Percentiles rank a stretch among this genome's conserved stretches.
Evolutionary conservation across 2,329 filamentous ascomycete species (phyloP).

Genomic region (Pseudomassariella vexata): DNA sequence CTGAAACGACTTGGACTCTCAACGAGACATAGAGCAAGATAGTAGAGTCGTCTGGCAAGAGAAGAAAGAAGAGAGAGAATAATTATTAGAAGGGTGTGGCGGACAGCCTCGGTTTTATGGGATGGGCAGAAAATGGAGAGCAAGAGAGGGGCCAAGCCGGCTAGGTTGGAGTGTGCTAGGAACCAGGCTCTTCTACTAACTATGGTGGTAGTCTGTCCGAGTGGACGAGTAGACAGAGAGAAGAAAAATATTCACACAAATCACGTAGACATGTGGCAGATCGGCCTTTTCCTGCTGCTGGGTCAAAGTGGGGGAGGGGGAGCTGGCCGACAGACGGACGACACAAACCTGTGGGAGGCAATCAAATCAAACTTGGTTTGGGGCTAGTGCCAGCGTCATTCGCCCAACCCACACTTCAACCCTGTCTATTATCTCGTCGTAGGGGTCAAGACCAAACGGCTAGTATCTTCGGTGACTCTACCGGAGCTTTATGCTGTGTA

Average conservation of each 20-base stretch:
- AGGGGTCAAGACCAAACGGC: slow-evolving; percentile 9
- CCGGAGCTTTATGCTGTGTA: slow-evolving; percentile 16
- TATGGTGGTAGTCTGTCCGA: no score
- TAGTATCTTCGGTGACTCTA: slow-evolving; percentile 24
- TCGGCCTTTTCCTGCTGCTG: slow-evolving; percentile 6
- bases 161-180: slow-evolving; percentile 7
- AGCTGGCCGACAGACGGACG: slow-evolving; percentile 8
- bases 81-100: slow-evolving; percentile 21
- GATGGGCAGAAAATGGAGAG: slow-evolving; percentile 11
- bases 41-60: slow-evolving; percentile 22
- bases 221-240: slow-evolving; percentile 1
- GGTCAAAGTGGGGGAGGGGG: slow-evolving; percentile 10
- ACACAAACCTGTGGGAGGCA: slow-evolving; percentile 5
- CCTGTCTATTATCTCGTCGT: slow-evolving; percentile 3
- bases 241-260: slow-evolving; percentile 7
- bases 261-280: slow-evolving; percentile 9
- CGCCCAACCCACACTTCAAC: slow-evolving; percentile 3
- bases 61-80: slow-evolving; percentile 22
- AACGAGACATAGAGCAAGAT: slow-evolving; percentile 15
- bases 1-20: slow-evolving; percentile 9
- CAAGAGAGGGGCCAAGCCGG: slow-evolving; percentile 15
- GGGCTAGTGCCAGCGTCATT: slow-evolving; percentile 2
- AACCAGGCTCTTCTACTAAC: slow-evolving; percentile 4
- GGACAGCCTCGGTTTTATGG: slow-evolving; percentile 28
- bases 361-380: no score